These are phyloP conservation scores for Pyrenula massariospora DNA, from an alignment of 495 filamentous ascomycete genomes.

Conservation along the genomic window DNA sequence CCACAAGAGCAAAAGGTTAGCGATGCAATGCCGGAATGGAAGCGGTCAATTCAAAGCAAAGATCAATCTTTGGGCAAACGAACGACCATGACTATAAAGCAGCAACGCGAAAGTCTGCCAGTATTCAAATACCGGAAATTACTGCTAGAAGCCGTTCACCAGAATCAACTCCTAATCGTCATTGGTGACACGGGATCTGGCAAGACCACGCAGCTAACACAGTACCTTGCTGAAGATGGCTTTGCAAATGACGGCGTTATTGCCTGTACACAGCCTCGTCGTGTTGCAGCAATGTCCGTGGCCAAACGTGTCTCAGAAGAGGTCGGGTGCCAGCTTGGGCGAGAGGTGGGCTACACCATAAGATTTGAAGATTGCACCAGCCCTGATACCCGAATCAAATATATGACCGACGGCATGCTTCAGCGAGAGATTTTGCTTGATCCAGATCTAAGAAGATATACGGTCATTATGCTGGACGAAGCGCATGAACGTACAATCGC, in stretches of 20 bases:
- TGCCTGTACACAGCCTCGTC: slow-evolving; percentile 92
- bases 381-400: slow-evolving; percentile 89
- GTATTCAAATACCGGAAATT: slow-evolving; percentile 85
- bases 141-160: slow-evolving; percentile 73
- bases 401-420: slow-evolving; percentile 99
- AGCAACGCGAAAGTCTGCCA: slow-evolving; percentile 83
- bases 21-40: slow-evolving; percentile 84
- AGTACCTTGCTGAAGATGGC: slow-evolving; percentile 87
- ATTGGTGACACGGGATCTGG: slow-evolving; percentile 96
- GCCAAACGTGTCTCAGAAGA: slow-evolving; percentile 95
- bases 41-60: slow-evolving; percentile 68
- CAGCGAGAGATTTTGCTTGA: slow-evolving; percentile 90
- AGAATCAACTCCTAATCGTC: slow-evolving; percentile 89
- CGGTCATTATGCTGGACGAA: slow-evolving; percentile 96
- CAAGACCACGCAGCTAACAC: slow-evolving; percentile 93
- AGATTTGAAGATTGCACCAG: slow-evolving; percentile 93
- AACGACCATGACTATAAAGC: slow-evolving; percentile 85
- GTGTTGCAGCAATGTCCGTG: slow-evolving; percentile 95
- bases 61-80: slow-evolving; percentile 75
- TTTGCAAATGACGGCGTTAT: slow-evolving; percentile 86
- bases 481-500: slow-evolving; percentile 95
- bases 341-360: slow-evolving; percentile 95
- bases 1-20: slow-evolving; percentile 40
- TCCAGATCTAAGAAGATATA: slow-evolving; percentile 75
- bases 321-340: slow-evolving; percentile 80